Base-by-base conservation (phyloP, 352 stramenopile genomes). In the Phytophthora agathidicida region DNA sequence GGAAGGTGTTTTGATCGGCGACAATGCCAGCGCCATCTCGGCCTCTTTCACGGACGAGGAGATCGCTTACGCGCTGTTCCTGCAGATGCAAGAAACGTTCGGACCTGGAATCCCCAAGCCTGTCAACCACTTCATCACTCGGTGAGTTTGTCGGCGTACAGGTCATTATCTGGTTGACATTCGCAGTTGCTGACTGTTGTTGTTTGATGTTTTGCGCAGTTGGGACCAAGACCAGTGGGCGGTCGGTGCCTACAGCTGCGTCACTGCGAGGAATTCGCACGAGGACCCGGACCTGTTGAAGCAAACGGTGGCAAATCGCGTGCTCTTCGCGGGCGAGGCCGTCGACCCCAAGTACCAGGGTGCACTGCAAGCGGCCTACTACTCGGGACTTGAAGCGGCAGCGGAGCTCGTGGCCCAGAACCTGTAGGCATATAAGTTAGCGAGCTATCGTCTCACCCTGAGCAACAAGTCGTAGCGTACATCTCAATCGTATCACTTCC, bases 311-410 rank as follows among this genome's bases (percentile, higher is more conserved):
- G 67, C 46, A 17, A 72, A 69, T 28, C 71, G 73, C 11, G 60
- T 93, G 35, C 49, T 85, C 27, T 93, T 93, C 41, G 80, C 76
- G 6, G 84, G 84, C 10, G 84, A 93, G 33, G 82, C 83, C 7
- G 89, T 82, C 19, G 81, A 82, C 43, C 71, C 77, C 56, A 74
- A 85, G 44, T 89, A 93, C 52, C 84, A 90, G 38, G 78, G 80
- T 9, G 85, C 82, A 3, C 68, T 90, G 2, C 80, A 90, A 42
- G 82, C 80, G 0, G 84, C 84, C 23, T 88, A 89, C 37, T 69
- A 91, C 35, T 84, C 82, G 1, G 79, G 62, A 38, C 56, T 71
- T 23, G 61, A 70, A 44, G 61, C 61, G 7, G 61, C 61, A 5
- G 46, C 60, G 14, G 54, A 70, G 37, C 45, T 70, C 48, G 55